phyloP scores from a whole-genome alignment of 176 grass and related monocot genomes.

The Hordeum marinum region DNA sequence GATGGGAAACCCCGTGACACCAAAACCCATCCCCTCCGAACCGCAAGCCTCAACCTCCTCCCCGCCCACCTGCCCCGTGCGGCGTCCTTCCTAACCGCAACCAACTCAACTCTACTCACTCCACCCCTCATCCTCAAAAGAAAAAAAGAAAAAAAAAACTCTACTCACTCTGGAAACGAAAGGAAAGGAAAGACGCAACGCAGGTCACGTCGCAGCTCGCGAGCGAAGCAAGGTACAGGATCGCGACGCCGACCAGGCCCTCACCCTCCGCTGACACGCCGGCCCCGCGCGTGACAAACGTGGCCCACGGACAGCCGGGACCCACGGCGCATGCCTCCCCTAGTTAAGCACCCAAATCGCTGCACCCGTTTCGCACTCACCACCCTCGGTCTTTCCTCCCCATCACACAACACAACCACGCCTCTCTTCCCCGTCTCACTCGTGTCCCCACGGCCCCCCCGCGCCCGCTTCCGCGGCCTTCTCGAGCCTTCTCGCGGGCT shows the following conservation, averaged over 20 bases:
- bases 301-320: neutral
- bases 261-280: neutral
- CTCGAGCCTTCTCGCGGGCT: neutral
- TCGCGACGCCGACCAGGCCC: neutral
- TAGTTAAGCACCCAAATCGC: neutral
- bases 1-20: too few species aligned
- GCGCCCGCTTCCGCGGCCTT: neutral
- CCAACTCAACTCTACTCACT: too few species aligned
- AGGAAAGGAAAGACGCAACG: neutral
- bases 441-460: neutral
- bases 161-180: neutral
- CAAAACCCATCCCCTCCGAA: too few species aligned
- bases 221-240: constrained; percentile 2
- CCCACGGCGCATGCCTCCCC: neutral
- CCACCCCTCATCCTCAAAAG: too few species aligned
- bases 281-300: neutral
- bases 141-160: too few species aligned
- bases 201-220: neutral
- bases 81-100: too few species aligned
- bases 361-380: neutral
- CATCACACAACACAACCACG: neutral
- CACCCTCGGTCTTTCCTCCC: neutral
- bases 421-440: neutral
- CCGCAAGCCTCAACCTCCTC: too few species aligned
- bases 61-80: too few species aligned